Evolutionary conservation across 352 stramenopile genomes (phyloP).

Genomic region (Globisporangium nagaii): DNA sequence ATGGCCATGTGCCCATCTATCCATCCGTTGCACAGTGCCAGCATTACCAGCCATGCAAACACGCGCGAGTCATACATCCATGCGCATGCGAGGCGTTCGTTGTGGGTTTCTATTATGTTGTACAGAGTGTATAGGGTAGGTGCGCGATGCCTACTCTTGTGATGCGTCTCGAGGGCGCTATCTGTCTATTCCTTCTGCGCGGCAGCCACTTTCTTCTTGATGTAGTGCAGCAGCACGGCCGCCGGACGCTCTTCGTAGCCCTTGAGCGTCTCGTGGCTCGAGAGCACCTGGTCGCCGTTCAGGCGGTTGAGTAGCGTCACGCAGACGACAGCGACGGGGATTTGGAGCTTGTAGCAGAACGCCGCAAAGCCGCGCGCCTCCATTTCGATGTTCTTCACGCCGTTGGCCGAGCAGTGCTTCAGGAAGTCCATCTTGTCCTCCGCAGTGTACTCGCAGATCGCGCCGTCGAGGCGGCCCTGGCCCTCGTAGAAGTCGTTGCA

Average conservation of each 20-base stretch:
- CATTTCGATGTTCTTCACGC: conserved; percentile 86
- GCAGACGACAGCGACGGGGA: conserved; percentile 68
- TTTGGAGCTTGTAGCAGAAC: conserved; percentile 75
- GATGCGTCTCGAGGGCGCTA: conserved; percentile 1
- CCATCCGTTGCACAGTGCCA: neutral
- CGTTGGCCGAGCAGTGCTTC: conserved; percentile 34
- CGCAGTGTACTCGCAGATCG: conserved; percentile 72
- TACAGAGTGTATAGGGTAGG: neutral
- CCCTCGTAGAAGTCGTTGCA: conserved; percentile 86
- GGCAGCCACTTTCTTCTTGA: conserved; percentile 49
- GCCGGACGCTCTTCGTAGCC: conserved; percentile 56
- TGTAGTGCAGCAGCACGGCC: conserved; percentile 61
- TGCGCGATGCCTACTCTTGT: neutral
- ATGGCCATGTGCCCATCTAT: neutral
- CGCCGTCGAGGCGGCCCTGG: conserved; percentile 75
- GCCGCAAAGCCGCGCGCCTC: conserved; percentile 64
- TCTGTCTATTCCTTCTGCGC: conserved; percentile 2
- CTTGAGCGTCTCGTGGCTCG: conserved; percentile 54
- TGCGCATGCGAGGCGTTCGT: too few relatives aligned
- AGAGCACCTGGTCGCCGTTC: conserved; percentile 67
- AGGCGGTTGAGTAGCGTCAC: conserved; percentile 77
- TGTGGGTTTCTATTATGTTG: conserved; percentile 1
- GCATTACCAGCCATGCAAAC: too few relatives aligned
- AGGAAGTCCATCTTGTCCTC: conserved; percentile 80
- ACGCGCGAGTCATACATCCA: too few relatives aligned